Evolutionary conservation across 805 yeast genomes (phyloP), one percentile per base, ranked within the genome.

Genomic region (Candida sithepensis): DNA sequence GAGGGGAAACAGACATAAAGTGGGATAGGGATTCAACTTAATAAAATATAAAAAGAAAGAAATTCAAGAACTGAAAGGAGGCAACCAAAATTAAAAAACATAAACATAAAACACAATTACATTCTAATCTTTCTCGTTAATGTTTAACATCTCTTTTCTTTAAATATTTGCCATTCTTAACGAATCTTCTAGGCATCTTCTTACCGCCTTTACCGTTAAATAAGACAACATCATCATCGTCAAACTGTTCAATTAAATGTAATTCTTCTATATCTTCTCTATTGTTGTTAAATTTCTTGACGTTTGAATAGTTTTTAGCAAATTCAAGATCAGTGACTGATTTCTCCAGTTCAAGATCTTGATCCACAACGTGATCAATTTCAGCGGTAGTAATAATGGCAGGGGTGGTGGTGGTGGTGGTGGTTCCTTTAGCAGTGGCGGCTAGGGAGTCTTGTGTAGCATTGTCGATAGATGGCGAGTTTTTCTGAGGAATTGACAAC

Each of bases 271-370:
- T 14, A 2, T 26, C 28, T 6, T 40, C 44, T 38, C 47, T 39
- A 20, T 43, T 26, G 33, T 20, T 20, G 6, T 5, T 37, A 20
- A 44, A 51, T 45, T 52, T 54, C 45, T 56, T 51, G 23, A 49
- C 44, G 20, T 47, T 51, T 30, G 44, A 48, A 41, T 50, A 56
- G 38, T 39, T 54, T 30, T 56, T 61, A 22, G 58, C 60, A 50
- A 66, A 55, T 45, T 65, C 69, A 4, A 61, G 13, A 48, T 66
- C 69, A 16, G 68, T 63, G 16, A 66, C 49, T 14, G 69, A 61
- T 43, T 61, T 63, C 37, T 59, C 70, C 23, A 65, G 46, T 10
- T 62, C 67, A 7, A 45, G 34, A 13, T 61, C 66, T 45, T 63
- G 65, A 45, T 64, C 69, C 26, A 66, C 54, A 20, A 63, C 67